Evolutionary conservation across 768 basidiomycete genomes (phyloP), one percentile per base, ranked within the genome.

Genomic region (Porphyrellus cyaneotinctus): DNA sequence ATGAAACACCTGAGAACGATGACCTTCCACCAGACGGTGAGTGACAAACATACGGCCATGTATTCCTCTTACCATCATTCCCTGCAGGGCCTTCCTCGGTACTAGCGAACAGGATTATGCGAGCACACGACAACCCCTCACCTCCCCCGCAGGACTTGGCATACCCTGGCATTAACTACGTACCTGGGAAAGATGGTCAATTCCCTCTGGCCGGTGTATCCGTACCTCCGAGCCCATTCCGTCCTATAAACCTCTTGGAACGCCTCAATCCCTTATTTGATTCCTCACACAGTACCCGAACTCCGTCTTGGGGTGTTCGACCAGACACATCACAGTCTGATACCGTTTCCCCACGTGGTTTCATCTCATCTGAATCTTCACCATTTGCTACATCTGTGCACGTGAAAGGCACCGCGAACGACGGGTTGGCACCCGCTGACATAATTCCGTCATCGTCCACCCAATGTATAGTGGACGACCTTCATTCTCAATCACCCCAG

Each of bases 111-210:
- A 82, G 71, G 68, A 80, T 91, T 42, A 76, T 85, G 41, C 77
- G 81, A 45, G 88, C 88, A 47, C 79, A 81, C 52, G 83, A 82
- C 60, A 91, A 91, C 60, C 88, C 88, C 17, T 90, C 88, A 17
- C 87, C 88, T 17, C 81, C 81, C 6, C 81, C 81, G 26, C 61
- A 47, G 37, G 59, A 59, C 42, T 57, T 45, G 39, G 58, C 58
- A 18, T 52, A 59, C 32, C 47, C 61, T 37, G 53, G 58, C 17
- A 28, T 49, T 2, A 42, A 53, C 52, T 64, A 59, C 41, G 37
- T 54, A 3, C 56, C 59, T 22, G 60, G 52, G 51, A 58, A 54
- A 52, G 49, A 58, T 6, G 52, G 58, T 12, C 62, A 46, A 28
- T 64, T 62, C 33, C 53, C 60, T 4, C 35, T 53, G 5, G 36